Percentiles rank a stretch among this genome's conserved stretches.
These are phyloP conservation scores for Trichoderma lentiforme DNA, from an alignment of 2,329 filamentous ascomycete genomes.

Conservation along the genomic window DNA sequence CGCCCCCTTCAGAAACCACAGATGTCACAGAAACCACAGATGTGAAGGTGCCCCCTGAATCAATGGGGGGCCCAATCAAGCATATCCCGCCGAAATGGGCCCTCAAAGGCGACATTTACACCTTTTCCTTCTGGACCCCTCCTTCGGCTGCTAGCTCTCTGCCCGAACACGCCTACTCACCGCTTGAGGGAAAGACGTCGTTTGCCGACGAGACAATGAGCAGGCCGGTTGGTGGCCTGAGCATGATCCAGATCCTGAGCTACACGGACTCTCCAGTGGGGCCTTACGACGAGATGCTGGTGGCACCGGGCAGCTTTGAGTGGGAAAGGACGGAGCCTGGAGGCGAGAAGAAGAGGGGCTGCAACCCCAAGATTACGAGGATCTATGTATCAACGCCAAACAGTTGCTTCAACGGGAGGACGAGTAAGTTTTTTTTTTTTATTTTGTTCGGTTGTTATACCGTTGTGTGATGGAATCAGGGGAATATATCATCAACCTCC, in stretches of 20 bases:
- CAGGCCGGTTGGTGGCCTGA: conserved; percentile 42
- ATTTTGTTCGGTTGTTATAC: background rate
- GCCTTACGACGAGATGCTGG: conserved; percentile 51
- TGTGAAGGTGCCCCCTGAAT: background rate
- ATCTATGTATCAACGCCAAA: conserved; percentile 54
- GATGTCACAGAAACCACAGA: background rate
- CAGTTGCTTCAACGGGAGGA: conserved; percentile 51
- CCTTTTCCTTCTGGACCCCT: conserved; percentile 41
- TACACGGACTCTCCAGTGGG: conserved; percentile 51
- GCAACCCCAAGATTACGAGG: conserved; percentile 45
- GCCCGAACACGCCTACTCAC: conserved; percentile 41
- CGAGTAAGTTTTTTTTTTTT: conserved; percentile 35
- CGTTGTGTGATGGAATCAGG: background rate
- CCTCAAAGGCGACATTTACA: conserved; percentile 44
- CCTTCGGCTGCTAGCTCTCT: conserved; percentile 31
- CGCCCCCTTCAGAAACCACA: background rate
- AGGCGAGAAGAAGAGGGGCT: conserved; percentile 32
- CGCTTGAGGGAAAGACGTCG: conserved; percentile 42
- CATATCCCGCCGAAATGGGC: conserved; percentile 40
- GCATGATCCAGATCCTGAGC: conserved; percentile 49
- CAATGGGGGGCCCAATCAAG: conserved; percentile 23
- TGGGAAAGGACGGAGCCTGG: conserved; percentile 38
- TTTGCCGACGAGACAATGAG: conserved; percentile 34
- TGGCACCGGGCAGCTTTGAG: conserved; percentile 46
- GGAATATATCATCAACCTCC: background rate